Evolutionary conservation across 176 grass and related monocot genomes (phyloP).

Genomic region (Calamus simplicifolius): DNA sequence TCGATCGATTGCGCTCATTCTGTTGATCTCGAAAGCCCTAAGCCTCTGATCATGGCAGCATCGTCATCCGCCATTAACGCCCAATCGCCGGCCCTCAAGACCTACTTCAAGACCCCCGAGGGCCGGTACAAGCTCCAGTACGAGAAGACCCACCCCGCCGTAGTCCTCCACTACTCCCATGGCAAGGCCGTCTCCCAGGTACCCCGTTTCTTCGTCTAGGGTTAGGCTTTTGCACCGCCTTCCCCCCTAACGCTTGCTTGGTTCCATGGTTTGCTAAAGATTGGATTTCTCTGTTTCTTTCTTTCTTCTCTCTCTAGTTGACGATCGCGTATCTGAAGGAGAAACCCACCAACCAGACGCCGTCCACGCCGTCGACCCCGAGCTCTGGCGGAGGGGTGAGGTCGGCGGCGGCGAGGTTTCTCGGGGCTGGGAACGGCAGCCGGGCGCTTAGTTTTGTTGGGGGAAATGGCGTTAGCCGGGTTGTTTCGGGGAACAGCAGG

Average conservation of each 20-base stretch:
- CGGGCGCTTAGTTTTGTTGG: slow-evolving; percentile 74
- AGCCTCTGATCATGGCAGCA: slow-evolving; percentile 35
- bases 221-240: no score
- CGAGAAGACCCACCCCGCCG: slow-evolving; percentile 79
- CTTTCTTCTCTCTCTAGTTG: slow-evolving; percentile 39
- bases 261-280: no score
- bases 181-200: slow-evolving; percentile 88
- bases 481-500: slow-evolving; percentile 59
- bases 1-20: no score
- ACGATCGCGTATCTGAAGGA: slow-evolving; percentile 86
- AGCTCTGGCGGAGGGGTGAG: slow-evolving; percentile 65
- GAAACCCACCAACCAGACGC: slow-evolving; percentile 53
- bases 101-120: slow-evolving; percentile 93
- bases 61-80: slow-evolving; percentile 23
- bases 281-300: no score
- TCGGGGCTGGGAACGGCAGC: slow-evolving; percentile 59
- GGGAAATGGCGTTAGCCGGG: slow-evolving; percentile 54
- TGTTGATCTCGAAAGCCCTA: slow-evolving; percentile 4
- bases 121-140: slow-evolving; percentile 88
- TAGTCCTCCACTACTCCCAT: slow-evolving; percentile 63
- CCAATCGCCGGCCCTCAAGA: slow-evolving; percentile 54
- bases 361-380: slow-evolving; percentile 45
- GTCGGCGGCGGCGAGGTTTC: slow-evolving; percentile 69
- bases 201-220: slow-evolving; percentile 8
- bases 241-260: no score